These are phyloP conservation scores for Myxozyma kluyveri DNA, from an alignment of 805 yeast genomes.

Conservation along the genomic window DNA sequence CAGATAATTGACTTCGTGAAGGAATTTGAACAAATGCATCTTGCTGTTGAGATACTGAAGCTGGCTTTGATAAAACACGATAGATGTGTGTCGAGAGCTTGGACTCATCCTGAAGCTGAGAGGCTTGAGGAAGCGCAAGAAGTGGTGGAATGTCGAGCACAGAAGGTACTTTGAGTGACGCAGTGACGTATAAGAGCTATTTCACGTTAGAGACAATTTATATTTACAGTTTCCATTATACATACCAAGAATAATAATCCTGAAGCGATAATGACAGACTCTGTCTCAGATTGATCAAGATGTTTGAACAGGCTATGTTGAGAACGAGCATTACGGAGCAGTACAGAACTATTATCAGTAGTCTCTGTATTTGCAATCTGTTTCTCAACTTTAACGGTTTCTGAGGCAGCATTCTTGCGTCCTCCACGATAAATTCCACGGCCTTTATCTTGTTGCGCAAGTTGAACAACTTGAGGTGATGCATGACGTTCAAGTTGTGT, in stretches of 20 bases:
- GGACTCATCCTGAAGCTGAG: slow-evolving; percentile 7
- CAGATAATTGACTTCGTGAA: no score
- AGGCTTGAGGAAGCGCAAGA: slow-evolving; percentile 14
- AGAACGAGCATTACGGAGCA: not conserved
- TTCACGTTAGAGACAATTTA: no score
- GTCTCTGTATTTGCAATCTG: not conserved
- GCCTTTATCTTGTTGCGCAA: not conserved
- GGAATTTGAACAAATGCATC: not conserved
- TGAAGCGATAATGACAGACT: slow-evolving; percentile 6
- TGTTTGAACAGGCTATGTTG: not conserved
- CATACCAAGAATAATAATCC: slow-evolving; percentile 11
- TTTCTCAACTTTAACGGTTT: not conserved
- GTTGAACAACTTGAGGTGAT: not conserved
- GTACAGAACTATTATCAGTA: not conserved
- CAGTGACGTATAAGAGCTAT: slow-evolving; percentile 11
- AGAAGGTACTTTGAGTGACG: slow-evolving; percentile 12
- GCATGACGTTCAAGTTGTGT: slow-evolving; percentile 8
- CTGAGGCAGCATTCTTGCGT: no score
- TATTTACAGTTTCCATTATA: no score
- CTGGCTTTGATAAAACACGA: not conserved
- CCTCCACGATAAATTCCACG: no score
- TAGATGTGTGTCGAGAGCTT: slow-evolving; percentile 14
- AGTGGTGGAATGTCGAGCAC: slow-evolving; percentile 9
- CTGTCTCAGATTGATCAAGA: slow-evolving; percentile 11
- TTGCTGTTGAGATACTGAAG: not conserved